Evolutionary conservation across 140 eudicot species (phyloP), one percentile per base, ranked within the genome.

Genomic region (Cichorium intybus): DNA sequence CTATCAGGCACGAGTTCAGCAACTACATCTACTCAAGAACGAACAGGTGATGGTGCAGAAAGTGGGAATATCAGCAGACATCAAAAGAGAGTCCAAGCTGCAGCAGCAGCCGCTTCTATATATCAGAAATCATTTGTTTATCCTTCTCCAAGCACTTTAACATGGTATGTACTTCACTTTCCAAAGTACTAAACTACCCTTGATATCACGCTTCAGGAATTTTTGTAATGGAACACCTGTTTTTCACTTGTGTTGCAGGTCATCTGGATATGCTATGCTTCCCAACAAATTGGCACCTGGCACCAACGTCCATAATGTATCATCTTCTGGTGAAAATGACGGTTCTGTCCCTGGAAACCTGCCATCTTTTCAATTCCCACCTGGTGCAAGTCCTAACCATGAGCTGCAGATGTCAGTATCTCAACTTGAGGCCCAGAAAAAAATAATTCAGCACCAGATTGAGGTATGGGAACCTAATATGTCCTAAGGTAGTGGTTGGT

Each of bases 81-180:
- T 67, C 88, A 90, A 56, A 87, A 86, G 56, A 82, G 96, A 71
- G 87, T 83, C 16, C 85, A 81, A 81, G 95, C 96, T 41, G 96
- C 96, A 3, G 95, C 96, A 16, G 80, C 95, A 1, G 97, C 97
- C 10, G 96, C 97, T 24, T 69, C 96, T 7, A 53, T 91, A 24
- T 91, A 91, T 76, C 81, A 79, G 69, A 91, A 80, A 73, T 91
- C 97, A 37, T 85, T 76, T 79, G 95, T 91, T 41, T 91, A 91
- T 52, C 96, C 97, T 68, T 85, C 88, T 58, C 75, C 87, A 20
- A 79, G 74, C 59, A 68, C 91, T 15, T 68, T 81, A 62, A 60
- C 76, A 56, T 87, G 97, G 97, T 91, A 84, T 39, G 69, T 46
- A 11, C 28, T 26, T 43, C 39, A 23, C 31, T 35, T 63, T 47